phyloP scores from a whole-genome alignment of 1,284 basidiomycete species.

The Leccinum subrobustum region DNA sequence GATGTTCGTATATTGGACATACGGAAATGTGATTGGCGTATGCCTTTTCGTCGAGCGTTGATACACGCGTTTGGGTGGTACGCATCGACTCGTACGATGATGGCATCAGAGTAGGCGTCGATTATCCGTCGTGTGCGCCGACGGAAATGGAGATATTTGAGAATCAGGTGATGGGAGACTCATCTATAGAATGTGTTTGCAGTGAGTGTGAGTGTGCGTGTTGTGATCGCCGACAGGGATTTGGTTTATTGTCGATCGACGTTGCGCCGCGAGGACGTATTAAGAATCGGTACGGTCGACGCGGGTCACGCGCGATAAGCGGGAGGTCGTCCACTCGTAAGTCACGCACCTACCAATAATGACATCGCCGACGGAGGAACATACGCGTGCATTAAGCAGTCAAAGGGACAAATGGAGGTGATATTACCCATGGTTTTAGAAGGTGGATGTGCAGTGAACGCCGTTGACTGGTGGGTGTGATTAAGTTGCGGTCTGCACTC shows the following conservation, averaged over 20 bases:
- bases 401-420: not conserved
- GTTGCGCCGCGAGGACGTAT: constrained; percentile 9
- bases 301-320: constrained; percentile 5
- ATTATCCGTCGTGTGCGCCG: constrained; percentile 2
- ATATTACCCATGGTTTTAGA: constrained; percentile 9
- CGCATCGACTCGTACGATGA: not conserved
- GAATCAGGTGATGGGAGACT: constrained; percentile 7
- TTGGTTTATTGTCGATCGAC: not conserved
- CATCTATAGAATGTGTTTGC: constrained; percentile 2
- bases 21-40: not conserved
- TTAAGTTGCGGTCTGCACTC: constrained; percentile 14
- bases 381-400: not conserved
- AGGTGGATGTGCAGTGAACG: constrained; percentile 1
- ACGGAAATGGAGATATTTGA: constrained; percentile 8
- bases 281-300: constrained; percentile 4
- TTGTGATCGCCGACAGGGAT: constrained; percentile 22
- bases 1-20: not conserved
- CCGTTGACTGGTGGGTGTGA: constrained; percentile 6
- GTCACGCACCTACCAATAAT: not conserved
- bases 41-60: not conserved
- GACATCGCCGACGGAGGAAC: not conserved
- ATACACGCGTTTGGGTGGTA: not conserved
- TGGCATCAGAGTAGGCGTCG: not conserved
- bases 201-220: constrained; percentile 12
- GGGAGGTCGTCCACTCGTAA: not conserved